phyloP scores from a whole-genome alignment of 78 protist genomes.

The Tieghemostelium lacteum region DNA sequence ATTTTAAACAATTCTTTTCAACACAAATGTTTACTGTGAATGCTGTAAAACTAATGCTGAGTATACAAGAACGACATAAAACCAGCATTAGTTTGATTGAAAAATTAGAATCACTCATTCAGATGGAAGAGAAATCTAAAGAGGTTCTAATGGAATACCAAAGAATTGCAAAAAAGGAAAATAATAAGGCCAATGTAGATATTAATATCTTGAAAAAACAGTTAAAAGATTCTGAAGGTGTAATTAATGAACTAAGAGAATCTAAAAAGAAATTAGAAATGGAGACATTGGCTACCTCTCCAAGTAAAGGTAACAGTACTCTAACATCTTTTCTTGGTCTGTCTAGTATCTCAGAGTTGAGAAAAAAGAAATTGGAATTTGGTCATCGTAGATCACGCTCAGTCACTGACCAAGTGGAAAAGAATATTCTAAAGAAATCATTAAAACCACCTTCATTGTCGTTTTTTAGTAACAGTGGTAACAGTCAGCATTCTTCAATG shows the following conservation, averaged over 20 bases:
- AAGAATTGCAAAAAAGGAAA: slow-evolving; percentile 35
- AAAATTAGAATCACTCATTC: slow-evolving; percentile 56
- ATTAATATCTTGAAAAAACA: slow-evolving; percentile 47
- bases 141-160: slow-evolving; percentile 68
- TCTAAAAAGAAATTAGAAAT: slow-evolving; percentile 68
- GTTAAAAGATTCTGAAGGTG: slow-evolving; percentile 58
- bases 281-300: slow-evolving; percentile 52
- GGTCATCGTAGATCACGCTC: slow-evolving; percentile 66
- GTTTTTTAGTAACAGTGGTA: background rate
- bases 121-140: slow-evolving; percentile 71
- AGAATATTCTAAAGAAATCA: slow-evolving; percentile 58
- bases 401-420: slow-evolving; percentile 69
- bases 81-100: slow-evolving; percentile 42
- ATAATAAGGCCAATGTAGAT: slow-evolving; percentile 3
- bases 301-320: slow-evolving; percentile 4
- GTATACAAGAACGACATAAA: slow-evolving; percentile 60
- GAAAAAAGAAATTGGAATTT: slow-evolving; percentile 73
- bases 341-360: slow-evolving; percentile 42
- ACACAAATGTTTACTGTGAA: slow-evolving; percentile 48
- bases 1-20: slow-evolving; percentile 27
- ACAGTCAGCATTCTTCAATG: background rate
- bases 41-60: slow-evolving; percentile 51
- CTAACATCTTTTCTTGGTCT: slow-evolving; percentile 38
- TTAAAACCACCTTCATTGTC: background rate
- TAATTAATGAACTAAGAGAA: slow-evolving; percentile 37